phyloP scores from a whole-genome alignment of 192 early-diverging fungal species.

The Coemansia sp. region DNA sequence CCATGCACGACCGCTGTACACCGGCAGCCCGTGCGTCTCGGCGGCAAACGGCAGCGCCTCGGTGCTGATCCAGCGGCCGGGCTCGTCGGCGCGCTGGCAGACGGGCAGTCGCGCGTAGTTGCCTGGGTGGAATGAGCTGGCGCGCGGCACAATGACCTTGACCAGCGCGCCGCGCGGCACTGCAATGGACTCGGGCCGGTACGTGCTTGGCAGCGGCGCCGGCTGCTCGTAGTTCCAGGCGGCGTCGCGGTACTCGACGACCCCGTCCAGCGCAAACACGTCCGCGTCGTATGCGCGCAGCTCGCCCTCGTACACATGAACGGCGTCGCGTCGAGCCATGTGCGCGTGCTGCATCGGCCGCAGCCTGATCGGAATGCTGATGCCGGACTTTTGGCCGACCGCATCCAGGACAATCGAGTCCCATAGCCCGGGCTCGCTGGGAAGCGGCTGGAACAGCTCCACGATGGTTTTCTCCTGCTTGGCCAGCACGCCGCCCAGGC shows the following conservation, averaged over 20 bases:
- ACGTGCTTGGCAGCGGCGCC: background rate
- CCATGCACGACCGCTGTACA: constrained; percentile 4
- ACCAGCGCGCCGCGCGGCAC: constrained; percentile 1
- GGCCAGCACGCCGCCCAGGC: background rate
- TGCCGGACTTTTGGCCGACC: constrained; percentile 1
- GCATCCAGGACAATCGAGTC: constrained; percentile 19
- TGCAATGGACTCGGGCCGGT: constrained; percentile 3
- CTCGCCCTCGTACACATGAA: constrained; percentile 22
- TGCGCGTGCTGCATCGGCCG: background rate
- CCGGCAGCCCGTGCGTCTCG: background rate
- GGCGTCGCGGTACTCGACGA: constrained; percentile 15
- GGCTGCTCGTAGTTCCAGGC: constrained; percentile 21
- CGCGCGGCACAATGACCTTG: background rate
- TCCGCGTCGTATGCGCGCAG: constrained; percentile 8
- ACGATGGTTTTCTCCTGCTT: background rate
- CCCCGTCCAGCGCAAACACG: background rate
- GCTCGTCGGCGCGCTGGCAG: constrained; percentile 12
- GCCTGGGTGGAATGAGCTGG: constrained; percentile 5
- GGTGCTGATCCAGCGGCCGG: constrained; percentile 9
- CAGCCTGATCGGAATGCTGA: constrained; percentile 4
- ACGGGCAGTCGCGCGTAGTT: constrained; percentile 8
- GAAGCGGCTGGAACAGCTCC: constrained; percentile 7
- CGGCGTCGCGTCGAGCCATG: constrained; percentile 8
- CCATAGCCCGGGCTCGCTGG: constrained; percentile 8
- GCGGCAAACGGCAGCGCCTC: background rate